Evolutionary conservation across 805 yeast species (phyloP).

Genomic region (Kazachstania psychrophila): DNA sequence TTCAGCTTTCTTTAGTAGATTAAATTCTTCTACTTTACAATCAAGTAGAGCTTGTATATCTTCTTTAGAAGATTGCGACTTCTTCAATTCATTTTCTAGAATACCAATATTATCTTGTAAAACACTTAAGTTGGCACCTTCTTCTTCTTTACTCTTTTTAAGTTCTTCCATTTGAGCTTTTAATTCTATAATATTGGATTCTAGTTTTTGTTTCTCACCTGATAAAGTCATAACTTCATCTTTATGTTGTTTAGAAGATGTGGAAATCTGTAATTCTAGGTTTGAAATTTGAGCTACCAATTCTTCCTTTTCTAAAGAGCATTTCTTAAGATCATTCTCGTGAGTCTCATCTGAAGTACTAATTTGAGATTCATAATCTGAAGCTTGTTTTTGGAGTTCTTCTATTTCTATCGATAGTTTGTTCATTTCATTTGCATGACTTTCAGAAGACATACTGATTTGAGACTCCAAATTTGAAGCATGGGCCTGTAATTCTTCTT

Average conservation of each 20-base stretch:
- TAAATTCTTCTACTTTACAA: no score
- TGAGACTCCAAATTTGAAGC: conserved; percentile 4
- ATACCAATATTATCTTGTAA: no score
- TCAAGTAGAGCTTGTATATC: no score
- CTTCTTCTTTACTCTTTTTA: no score
- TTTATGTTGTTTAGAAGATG: neutral
- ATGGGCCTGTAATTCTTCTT: neutral
- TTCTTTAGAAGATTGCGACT: no score
- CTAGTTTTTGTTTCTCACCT: conserved; percentile 6
- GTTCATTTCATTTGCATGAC: neutral
- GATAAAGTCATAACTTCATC: neutral
- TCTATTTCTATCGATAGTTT: conserved; percentile 1
- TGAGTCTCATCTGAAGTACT: neutral
- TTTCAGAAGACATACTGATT: neutral
- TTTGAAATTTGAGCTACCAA: neutral
- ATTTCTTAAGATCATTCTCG: neutral
- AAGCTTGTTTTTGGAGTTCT: neutral
- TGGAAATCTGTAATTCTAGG: neutral
- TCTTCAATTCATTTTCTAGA: no score
- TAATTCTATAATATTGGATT: neutral
- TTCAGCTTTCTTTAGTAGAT: no score
- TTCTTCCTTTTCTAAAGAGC: conserved; percentile 1
- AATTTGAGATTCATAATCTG: conserved; percentile 5
- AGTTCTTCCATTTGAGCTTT: conserved; percentile 7
- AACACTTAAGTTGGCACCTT: no score